Evolutionary conservation across 495 filamentous ascomycete genomes (phyloP).

Genomic region (Penicillium tannophilum): DNA sequence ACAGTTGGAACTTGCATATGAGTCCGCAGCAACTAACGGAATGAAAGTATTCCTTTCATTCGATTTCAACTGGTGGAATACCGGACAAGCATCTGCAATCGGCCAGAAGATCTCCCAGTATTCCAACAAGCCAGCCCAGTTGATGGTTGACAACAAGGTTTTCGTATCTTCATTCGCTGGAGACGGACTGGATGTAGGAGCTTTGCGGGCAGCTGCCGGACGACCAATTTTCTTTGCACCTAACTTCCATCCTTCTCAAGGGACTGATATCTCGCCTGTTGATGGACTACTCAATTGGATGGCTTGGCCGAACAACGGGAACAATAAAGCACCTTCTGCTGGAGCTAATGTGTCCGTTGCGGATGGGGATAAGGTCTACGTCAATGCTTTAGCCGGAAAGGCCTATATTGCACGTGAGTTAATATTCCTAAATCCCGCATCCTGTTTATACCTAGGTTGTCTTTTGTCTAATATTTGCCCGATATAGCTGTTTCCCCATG

Average conservation of each 20-base stretch:
- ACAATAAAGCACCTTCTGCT: conserved; percentile 54
- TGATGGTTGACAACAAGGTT: conserved; percentile 55
- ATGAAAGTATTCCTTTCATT: conserved; percentile 65
- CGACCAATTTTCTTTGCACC: conserved; percentile 56
- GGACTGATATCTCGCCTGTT: conserved; percentile 35
- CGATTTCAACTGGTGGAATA: conserved; percentile 60
- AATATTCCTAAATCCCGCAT: not conserved
- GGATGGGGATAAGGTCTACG: conserved; percentile 51
- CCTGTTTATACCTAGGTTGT: not conserved
- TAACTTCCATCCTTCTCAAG: conserved; percentile 52
- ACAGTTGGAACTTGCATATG: conserved; percentile 57
- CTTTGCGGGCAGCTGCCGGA: conserved; percentile 46
- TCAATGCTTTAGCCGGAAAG: conserved; percentile 50
- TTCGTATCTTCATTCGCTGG: conserved; percentile 59
- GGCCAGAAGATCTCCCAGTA: conserved; percentile 54
- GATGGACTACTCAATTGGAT: conserved; percentile 63
- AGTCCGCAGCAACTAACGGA: conserved; percentile 56
- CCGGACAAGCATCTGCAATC: conserved; percentile 42
- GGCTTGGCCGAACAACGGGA: conserved; percentile 58
- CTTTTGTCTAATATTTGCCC: not conserved
- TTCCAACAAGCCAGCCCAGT: conserved; percentile 49
- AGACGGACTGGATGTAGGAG: conserved; percentile 50
- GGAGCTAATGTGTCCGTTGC: conserved; percentile 48
- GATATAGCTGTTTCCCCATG: conserved; percentile 36
- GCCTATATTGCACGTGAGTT: conserved; percentile 55